Base-by-base conservation (phyloP, 768 basidiomycete species). In the Rhodotorula sphaerocarpa region DNA sequence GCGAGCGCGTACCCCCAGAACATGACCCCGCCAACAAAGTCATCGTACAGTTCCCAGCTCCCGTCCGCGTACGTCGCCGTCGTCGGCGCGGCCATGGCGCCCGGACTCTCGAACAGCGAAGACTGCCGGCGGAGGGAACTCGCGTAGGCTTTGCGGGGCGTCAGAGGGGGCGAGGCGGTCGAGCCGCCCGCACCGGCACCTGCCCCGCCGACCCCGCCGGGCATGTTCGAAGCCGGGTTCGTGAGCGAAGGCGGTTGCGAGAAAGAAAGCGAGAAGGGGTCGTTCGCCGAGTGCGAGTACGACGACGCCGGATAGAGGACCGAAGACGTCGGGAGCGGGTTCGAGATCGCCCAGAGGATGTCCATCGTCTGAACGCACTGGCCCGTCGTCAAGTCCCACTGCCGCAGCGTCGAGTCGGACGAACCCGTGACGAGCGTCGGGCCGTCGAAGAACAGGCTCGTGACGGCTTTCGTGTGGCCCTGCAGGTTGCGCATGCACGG, bases 311-410 rank as follows among this genome's bases (percentile, higher is more conserved):
- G 54, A 44, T 62, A 61, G 14, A 57, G 62, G 28, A 67, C 55
- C 25, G 65, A 61, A 21, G 53, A 55, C 30, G 54, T 18, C 3
- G 74, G 70, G 10, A 85, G 80, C 5, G 90, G 84, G 76, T 97
- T 93, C 15, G 90, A 90, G 70, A 97, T 93, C 3, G 93, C 95
- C 95, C 95, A 99, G 30, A 99, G 83, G 67, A 99, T 95, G 75
- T 99, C 95, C 95, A 99, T 99, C 28, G 93, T 93, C 79, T 95
- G 86, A 50, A 97, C 86, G 76, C 95, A 99, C 79, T 97, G 95
- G 11, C 93, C 95, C 0, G 95, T 97, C 25, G 82, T 83, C 57
- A 97, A 82, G 73, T 97, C 95, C 95, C 95, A 99, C 74, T 97
- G 93, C 5, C 95, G 88, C 57, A 99, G 81, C 0, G 95, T 99